Evolutionary conservation across 2,329 filamentous ascomycete genomes (phyloP).

Genomic region (Cercospora zeina): DNA sequence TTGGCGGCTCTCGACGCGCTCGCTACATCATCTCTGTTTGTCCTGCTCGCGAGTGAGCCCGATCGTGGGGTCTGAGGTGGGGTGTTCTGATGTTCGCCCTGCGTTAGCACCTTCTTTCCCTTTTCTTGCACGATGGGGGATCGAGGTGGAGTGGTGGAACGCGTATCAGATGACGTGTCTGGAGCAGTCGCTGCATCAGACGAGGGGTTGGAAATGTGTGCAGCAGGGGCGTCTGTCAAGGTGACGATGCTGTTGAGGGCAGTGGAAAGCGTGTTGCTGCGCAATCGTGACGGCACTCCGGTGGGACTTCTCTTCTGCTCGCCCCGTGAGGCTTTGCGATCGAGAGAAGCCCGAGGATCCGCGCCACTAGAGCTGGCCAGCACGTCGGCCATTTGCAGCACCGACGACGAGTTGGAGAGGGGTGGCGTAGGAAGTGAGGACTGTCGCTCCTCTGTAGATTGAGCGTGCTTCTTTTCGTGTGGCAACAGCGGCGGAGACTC

Average conservation of each 20-base stretch:
- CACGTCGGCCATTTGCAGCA: slow-evolving; percentile 34
- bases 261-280: slow-evolving; percentile 46
- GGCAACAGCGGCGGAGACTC: slow-evolving; percentile 41
- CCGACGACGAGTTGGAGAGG: slow-evolving; percentile 45
- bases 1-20: slow-evolving; percentile 37
- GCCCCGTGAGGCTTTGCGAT: slow-evolving; percentile 34
- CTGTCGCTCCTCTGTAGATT: slow-evolving; percentile 24
- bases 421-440: slow-evolving; percentile 46
- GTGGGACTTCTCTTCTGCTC: slow-evolving; percentile 32
- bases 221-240: slow-evolving; percentile 60
- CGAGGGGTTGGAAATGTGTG: slow-evolving; percentile 69
- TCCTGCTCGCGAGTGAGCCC: slow-evolving; percentile 65
- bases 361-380: slow-evolving; percentile 29
- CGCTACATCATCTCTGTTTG: slow-evolving; percentile 31
- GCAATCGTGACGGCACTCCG: slow-evolving; percentile 35
- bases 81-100: slow-evolving; percentile 80
- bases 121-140: slow-evolving; percentile 61
- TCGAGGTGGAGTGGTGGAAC: slow-evolving; percentile 43
- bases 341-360: slow-evolving; percentile 22
- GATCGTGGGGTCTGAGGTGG: slow-evolving; percentile 87
- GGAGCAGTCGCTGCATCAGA: slow-evolving; percentile 55
- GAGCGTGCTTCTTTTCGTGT: slow-evolving; percentile 38
- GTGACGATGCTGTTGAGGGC: slow-evolving; percentile 67
- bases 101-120: slow-evolving; percentile 73
- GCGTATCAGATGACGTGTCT: slow-evolving; percentile 50